Percentiles rank a stretch among this genome's conserved stretches.
Evolutionary conservation across 176 grass and related monocot genomes (phyloP).

Genomic region (Juncus inflexus): DNA sequence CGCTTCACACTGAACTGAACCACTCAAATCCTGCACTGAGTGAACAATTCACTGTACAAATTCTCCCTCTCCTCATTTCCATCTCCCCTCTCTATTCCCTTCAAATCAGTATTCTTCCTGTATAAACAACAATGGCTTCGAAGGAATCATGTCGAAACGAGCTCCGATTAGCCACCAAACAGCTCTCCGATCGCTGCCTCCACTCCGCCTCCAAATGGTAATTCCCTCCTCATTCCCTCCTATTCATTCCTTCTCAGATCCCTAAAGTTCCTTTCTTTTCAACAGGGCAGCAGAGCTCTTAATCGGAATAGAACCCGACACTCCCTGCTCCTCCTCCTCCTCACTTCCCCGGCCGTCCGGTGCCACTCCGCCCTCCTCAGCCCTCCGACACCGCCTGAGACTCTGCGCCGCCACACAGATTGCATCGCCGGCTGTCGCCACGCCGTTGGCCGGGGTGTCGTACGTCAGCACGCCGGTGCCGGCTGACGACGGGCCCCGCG

Average conservation of each 20-base stretch:
- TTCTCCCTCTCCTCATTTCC: background rate
- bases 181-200: constrained; percentile 84
- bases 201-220: constrained; percentile 93
- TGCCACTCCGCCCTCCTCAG: constrained; percentile 60
- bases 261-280: background rate
- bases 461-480: constrained; percentile 86
- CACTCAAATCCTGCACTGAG: background rate
- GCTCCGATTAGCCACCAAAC: constrained; percentile 64
- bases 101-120: background rate
- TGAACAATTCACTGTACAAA: background rate
- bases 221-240: background rate
- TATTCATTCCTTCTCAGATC: background rate
- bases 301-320: constrained; percentile 68
- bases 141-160: constrained; percentile 79
- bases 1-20: background rate
- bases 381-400: constrained; percentile 61
- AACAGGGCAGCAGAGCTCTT: constrained; percentile 83
- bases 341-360: constrained; percentile 33
- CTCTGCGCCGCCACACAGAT: constrained; percentile 29
- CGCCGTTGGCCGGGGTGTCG: constrained; percentile 74
- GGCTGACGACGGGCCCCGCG: constrained; percentile 59
- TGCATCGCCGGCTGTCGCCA: constrained; percentile 25
- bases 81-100: background rate
- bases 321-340: constrained; percentile 40
- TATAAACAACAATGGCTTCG: constrained; percentile 38